Conservation (phyloP, 106 monocot genomes). For the Dioscorea zingiberensis region DNA sequence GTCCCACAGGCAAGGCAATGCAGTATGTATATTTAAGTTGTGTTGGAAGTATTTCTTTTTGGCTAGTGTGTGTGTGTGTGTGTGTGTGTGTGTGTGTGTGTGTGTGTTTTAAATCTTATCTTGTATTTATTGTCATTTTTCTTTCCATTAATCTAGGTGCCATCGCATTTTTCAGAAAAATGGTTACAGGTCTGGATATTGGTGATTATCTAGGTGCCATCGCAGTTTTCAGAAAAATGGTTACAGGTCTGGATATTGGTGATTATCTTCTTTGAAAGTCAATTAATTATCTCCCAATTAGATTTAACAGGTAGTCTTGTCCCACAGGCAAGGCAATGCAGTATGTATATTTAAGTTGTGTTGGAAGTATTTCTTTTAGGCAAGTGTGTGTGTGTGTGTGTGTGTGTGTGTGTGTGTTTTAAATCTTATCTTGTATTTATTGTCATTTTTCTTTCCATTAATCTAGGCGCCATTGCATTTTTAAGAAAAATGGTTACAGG, state of each 20-base stretch:
- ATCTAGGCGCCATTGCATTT: constrained; percentile 62
- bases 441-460: constrained; percentile 11
- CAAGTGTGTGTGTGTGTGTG: too few relatives aligned
- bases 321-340: too few relatives aligned
- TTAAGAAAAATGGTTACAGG: constrained; percentile 69
- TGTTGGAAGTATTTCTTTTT: too few relatives aligned
- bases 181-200: constrained; percentile 68
- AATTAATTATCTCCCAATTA: not conserved
- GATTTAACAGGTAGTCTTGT: too few relatives aligned
- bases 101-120: not conserved
- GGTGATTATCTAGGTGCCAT: constrained; percentile 92
- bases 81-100: too few relatives aligned
- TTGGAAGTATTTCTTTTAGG: too few relatives aligned
- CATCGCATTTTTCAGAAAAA: constrained; percentile 48
- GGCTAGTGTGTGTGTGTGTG: too few relatives aligned
- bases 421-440: not conserved
- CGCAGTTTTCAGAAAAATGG: constrained; percentile 30
- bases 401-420: too few relatives aligned
- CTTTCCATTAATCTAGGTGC: constrained; percentile 54
- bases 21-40: too few relatives aligned
- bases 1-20: too few relatives aligned
- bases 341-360: too few relatives aligned
- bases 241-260: constrained; percentile 62
- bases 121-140: not conserved
- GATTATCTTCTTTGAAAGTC: constrained; percentile 58